A percentile compares a stretch with the other conserved stretches of the same genome.
These are phyloP conservation scores for Lachnellula arida DNA, from an alignment of 2,329 filamentous ascomycete genomes.

Conservation along the genomic window DNA sequence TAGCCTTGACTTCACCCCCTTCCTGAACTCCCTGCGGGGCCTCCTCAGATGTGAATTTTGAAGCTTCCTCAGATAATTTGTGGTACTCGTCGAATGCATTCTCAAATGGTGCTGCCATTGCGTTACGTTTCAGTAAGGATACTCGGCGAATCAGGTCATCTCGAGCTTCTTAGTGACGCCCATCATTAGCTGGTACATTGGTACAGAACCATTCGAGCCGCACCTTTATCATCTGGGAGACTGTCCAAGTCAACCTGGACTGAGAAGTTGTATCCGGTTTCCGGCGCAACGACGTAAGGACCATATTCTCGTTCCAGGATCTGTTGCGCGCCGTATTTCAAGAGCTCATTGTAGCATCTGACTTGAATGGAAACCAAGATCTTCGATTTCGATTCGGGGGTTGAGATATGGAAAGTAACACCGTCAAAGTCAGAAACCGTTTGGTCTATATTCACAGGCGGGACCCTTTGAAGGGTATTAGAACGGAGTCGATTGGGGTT, in stretches of 20 bases:
- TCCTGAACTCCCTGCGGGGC: constrained; percentile 87
- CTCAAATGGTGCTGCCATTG: constrained; percentile 98
- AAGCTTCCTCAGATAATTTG: constrained; percentile 78
- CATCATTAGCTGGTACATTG: constrained; percentile 6
- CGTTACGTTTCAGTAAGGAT: constrained; percentile 92
- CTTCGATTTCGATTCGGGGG: constrained; percentile 86
- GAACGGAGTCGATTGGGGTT: constrained; percentile 19
- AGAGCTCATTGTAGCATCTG: constrained; percentile 88
- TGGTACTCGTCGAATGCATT: constrained; percentile 93
- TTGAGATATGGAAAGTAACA: constrained; percentile 97
- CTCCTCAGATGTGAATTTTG: constrained; percentile 88
- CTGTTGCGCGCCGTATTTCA: constrained; percentile 87
- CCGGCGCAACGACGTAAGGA: constrained; percentile 79
- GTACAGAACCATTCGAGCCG: not conserved
- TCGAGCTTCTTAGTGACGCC: constrained; percentile 56
- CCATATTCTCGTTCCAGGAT: constrained; percentile 95
- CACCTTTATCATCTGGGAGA: constrained; percentile 74
- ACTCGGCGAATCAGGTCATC: constrained; percentile 85
- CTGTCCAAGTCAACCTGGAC: constrained; percentile 84
- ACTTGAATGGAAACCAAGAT: constrained; percentile 94
- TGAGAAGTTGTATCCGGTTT: constrained; percentile 94
- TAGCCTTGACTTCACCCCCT: constrained; percentile 88
- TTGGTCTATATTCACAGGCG: constrained; percentile 89
- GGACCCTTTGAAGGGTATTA: constrained; percentile 53
- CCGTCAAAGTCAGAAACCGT: constrained; percentile 98